phyloP scores from a whole-genome alignment of 257 asterid species.

The Solanum clarkiae region DNA sequence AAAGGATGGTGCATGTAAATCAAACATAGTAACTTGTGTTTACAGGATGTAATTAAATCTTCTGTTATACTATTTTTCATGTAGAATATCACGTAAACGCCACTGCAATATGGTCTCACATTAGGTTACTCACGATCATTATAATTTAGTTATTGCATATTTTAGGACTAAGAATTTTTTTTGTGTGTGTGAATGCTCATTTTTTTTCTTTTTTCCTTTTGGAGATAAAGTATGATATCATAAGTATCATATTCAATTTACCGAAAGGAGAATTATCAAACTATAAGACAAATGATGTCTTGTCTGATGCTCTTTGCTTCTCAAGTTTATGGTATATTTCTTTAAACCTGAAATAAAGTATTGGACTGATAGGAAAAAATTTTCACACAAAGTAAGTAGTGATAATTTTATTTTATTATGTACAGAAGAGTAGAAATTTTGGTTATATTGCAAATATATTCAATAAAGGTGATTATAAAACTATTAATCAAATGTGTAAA shows the following conservation, averaged over 20 bases:
- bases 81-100: background rate
- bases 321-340: background rate
- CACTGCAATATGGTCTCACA: background rate
- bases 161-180: background rate
- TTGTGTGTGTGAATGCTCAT: background rate
- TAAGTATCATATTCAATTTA: background rate
- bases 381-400: background rate
- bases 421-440: background rate
- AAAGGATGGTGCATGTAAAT: background rate
- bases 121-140: background rate
- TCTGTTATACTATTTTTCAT: background rate
- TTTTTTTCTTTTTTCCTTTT: background rate
- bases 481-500: background rate
- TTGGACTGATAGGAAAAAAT: conserved; percentile 40
- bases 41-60: background rate
- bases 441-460: background rate
- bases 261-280: background rate
- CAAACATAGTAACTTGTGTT: background rate
- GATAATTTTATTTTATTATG: background rate
- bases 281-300: background rate
- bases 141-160: background rate
- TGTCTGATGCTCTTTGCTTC: background rate
- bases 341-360: conserved; percentile 42
- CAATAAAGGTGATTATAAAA: background rate
- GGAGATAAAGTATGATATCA: background rate